Base-by-base conservation (phyloP, 1,139 yeast species). In the Lodderomyces margitis region DNA sequence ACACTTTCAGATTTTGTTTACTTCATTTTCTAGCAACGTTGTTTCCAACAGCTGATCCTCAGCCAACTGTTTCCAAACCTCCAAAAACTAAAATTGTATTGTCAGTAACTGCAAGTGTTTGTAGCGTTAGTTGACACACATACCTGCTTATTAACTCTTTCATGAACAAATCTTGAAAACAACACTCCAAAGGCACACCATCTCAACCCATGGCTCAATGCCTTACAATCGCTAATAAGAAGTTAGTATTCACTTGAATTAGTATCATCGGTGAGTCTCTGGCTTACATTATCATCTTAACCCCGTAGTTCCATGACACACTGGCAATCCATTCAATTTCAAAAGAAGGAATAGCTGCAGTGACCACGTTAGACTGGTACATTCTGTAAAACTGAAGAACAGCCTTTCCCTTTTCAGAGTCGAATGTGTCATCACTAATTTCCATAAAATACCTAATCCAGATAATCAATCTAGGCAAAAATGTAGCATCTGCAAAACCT, bases 241-340 rank as follows among this genome's bases (percentile, higher is more conserved):
- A 10, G 11, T 40, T 42, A 43, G 46, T 41, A 38, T 9, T 24
- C n/a, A 17, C 19, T 8, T 12, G 9, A 21, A 10, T 10, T 12
- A 17, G 10, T 16, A 14, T 7, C 14, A 33, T 12, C 11, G 3
- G 8, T 28, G 4, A 10, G 14, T 8, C 8, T 5, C 19, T 14
- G 12, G 45, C 50, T 11, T 44, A 45, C 46, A 47, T 38, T 36
- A 54, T 38, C 2, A 36, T 16, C 3, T 45, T 42, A 3, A 55
- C 50, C 6, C 59, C 56, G 30, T 39, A 41, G 30, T 57, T 57
- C 59, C 61, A 57, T n/a, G 48, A 42, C 6, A 46, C 44, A n/a
- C 55, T 48, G 1, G 56, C 46, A 10, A 57, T 27, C 59, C 59
- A 57, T 36, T 56, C 57, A 17, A 55, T 38, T 37, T 55, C 61